Evolutionary conservation across 2,329 filamentous ascomycete species (phyloP).

Genomic region (Fusarium udum): DNA sequence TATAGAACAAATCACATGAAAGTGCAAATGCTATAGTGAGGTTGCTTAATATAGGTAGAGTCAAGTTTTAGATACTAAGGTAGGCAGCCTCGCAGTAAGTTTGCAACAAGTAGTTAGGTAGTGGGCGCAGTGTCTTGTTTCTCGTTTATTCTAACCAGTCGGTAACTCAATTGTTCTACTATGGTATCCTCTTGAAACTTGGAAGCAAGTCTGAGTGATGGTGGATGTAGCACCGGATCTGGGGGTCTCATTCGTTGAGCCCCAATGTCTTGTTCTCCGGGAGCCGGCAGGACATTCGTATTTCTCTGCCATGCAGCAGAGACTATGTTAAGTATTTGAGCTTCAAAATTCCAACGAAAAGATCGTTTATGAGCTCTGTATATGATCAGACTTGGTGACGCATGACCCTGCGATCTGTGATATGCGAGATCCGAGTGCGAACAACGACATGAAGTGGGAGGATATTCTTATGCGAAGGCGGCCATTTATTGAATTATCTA

Average conservation of each 20-base stretch:
- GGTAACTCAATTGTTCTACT: background rate
- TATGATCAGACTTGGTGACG: background rate
- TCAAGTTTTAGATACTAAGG: background rate
- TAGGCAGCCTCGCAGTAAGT: background rate
- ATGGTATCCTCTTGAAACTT: background rate
- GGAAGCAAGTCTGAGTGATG: background rate
- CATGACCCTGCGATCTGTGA: background rate
- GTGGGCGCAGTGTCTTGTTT: background rate
- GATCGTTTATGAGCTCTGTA: background rate
- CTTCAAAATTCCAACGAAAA: background rate
- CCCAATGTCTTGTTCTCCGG: background rate
- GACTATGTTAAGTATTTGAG: background rate
- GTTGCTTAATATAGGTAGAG: background rate
- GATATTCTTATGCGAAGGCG: background rate
- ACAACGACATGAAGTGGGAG: background rate
- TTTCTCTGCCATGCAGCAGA: background rate
- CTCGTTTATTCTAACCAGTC: background rate
- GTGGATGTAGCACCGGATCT: background rate
- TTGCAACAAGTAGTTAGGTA: background rate
- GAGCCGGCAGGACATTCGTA: background rate
- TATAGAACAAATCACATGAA: background rate
- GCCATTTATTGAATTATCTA: no score
- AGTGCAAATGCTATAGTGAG: background rate
- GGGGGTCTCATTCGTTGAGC: background rate
- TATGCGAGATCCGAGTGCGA: background rate